Percentiles rank a stretch among this genome's conserved stretches.
phyloP scores from a whole-genome alignment of 176 grass and related monocot species.

The Paspalum vaginatum region DNA sequence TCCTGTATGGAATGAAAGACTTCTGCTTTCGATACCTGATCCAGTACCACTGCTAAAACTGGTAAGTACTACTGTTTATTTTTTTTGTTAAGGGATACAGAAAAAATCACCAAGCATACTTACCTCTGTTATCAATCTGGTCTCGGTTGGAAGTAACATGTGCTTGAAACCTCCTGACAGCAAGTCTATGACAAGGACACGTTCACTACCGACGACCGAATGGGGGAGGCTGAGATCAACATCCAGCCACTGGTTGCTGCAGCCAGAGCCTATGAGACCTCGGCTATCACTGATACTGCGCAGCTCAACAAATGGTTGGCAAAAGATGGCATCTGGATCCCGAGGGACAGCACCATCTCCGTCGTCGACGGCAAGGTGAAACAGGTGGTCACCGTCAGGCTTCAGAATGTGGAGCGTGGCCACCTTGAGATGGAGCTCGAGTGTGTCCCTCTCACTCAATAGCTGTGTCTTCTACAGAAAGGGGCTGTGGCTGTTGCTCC shows the following conservation, averaged over 20 bases:
- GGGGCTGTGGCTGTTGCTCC: neutral
- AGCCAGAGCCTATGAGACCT: constrained; percentile 76
- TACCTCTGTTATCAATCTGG: neutral
- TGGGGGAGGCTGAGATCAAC: constrained; percentile 90
- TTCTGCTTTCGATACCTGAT: constrained; percentile 85
- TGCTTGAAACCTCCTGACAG: constrained; percentile 55
- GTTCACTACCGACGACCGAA: constrained; percentile 80
- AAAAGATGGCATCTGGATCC: constrained; percentile 59
- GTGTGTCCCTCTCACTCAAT: constrained; percentile 94
- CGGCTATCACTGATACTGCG: constrained; percentile 43
- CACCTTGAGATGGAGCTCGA: constrained; percentile 89
- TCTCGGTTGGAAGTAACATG: constrained; percentile 32
- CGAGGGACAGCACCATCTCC: constrained; percentile 70
- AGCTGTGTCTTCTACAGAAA: neutral
- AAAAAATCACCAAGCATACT: neutral
- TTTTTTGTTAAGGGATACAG: constrained; percentile 3
- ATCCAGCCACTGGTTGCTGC: constrained; percentile 79
- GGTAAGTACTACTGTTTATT: constrained; percentile 40
- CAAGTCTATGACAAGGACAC: constrained; percentile 95
- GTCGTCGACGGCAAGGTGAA: constrained; percentile 68
- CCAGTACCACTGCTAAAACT: constrained; percentile 73
- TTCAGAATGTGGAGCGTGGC: constrained; percentile 93
- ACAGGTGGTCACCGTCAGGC: constrained; percentile 69
- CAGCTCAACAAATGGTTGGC: constrained; percentile 75
- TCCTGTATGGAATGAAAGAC: constrained; percentile 90